These are phyloP conservation scores for Melianthus villosus DNA, from an alignment of 441 rosid genomes.

Conservation along the genomic window DNA sequence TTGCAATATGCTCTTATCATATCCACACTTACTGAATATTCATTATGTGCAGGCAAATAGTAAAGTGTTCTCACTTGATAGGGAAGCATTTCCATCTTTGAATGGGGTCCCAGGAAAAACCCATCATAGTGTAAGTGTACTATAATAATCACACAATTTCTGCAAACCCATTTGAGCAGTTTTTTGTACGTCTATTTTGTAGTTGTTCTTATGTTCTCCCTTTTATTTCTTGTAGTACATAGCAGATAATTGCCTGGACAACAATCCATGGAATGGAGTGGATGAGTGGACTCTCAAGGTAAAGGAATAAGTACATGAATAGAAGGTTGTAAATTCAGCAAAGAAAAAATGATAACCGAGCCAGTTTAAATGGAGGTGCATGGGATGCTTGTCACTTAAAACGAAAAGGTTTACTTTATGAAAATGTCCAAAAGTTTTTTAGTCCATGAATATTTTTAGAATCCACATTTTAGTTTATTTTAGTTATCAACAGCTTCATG, in stretches of 20 bases:
- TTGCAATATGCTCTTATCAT: slow-evolving; percentile 3
- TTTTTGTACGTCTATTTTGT: too few relatives aligned
- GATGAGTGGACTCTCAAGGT: slow-evolving; percentile 80
- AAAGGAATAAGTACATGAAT: background rate
- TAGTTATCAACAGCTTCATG: too few relatives aligned
- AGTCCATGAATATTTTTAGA: too few relatives aligned
- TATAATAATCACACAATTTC: too few relatives aligned
- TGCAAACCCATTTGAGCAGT: background rate
- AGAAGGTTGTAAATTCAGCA: too few relatives aligned
- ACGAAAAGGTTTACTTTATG: too few relatives aligned
- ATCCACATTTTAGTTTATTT: too few relatives aligned
- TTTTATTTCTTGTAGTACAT: slow-evolving; percentile 36
- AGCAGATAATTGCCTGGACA: slow-evolving; percentile 53
- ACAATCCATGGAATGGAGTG: slow-evolving; percentile 74
- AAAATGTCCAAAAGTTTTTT: too few relatives aligned
- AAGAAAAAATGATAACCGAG: too few relatives aligned
- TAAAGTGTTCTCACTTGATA: slow-evolving; percentile 72
- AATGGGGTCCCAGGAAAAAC: slow-evolving; percentile 84
- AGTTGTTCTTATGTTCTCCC: slow-evolving; percentile 4
- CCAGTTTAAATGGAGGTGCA: too few relatives aligned
- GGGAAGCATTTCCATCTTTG: slow-evolving; percentile 73
- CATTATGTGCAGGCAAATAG: slow-evolving; percentile 38
- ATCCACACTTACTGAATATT: slow-evolving; percentile 5
- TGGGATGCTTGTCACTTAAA: too few relatives aligned
- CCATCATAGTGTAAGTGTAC: slow-evolving; percentile 64